Evolutionary conservation across 306 rosid species (phyloP).

Genomic region (Sicyos baderoa): DNA sequence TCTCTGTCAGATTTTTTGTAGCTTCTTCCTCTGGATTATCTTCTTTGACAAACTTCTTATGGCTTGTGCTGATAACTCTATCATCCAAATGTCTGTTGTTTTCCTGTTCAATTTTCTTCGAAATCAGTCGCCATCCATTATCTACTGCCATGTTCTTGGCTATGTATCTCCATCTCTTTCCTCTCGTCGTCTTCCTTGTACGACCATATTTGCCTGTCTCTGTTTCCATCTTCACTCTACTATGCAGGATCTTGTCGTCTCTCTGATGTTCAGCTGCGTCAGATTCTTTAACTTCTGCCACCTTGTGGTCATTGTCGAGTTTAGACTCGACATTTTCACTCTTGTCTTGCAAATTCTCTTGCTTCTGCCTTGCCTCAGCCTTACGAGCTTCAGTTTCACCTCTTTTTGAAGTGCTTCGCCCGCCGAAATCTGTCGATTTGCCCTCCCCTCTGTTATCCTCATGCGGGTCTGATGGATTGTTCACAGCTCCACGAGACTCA

Average conservation of each 20-base stretch:
- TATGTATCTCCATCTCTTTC: slow-evolving; percentile 36
- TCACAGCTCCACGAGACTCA: slow-evolving; percentile 21
- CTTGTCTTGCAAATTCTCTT: slow-evolving; percentile 12
- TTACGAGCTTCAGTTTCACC: slow-evolving; percentile 17
- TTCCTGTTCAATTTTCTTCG: slow-evolving; percentile 12
- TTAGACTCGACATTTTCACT: not conserved
- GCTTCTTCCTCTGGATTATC: slow-evolving; percentile 13
- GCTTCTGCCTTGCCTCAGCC: slow-evolving; percentile 2
- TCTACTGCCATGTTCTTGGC: slow-evolving; percentile 29
- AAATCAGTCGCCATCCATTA: slow-evolving; percentile 34
- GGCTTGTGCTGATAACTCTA: slow-evolving; percentile 18
- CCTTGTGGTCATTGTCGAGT: slow-evolving; percentile 3
- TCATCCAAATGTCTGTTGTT: slow-evolving; percentile 23
- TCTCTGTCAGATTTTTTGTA: not conserved
- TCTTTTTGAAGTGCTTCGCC: slow-evolving; percentile 19
- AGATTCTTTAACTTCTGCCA: slow-evolving; percentile 10
- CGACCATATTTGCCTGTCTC: slow-evolving; percentile 33
- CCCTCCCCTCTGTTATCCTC: slow-evolving; percentile 23
- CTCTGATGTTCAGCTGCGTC: slow-evolving; percentile 10
- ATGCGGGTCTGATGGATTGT: slow-evolving; percentile 28
- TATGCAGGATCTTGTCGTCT: not conserved
- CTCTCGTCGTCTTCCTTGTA: slow-evolving; percentile 29
- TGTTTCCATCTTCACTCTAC: not conserved
- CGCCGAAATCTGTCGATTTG: slow-evolving; percentile 9
- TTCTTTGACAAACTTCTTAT: slow-evolving; percentile 19